These are phyloP conservation scores for Coemansia sp. DNA, from an alignment of 192 early-diverging fungal genomes.

Conservation along the genomic window DNA sequence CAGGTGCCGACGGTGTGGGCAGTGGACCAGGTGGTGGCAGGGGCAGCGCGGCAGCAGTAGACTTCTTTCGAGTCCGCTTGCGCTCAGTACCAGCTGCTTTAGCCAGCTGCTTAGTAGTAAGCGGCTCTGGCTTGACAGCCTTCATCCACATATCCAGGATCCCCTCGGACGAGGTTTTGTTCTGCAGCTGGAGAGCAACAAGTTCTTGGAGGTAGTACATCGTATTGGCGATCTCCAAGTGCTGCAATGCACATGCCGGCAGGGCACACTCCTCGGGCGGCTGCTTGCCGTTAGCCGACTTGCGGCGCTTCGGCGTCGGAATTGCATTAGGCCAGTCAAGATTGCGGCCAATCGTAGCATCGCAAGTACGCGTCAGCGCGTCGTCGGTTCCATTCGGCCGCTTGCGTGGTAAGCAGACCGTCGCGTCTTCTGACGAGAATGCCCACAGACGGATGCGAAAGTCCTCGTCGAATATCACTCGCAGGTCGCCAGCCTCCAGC, in stretches of 20 bases:
- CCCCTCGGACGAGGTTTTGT: not conserved
- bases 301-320: slow-evolving; percentile 26
- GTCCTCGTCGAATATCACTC: slow-evolving; percentile 28
- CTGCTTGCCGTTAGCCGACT: slow-evolving; percentile 38
- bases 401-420: slow-evolving; percentile 32
- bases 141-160: slow-evolving; percentile 23
- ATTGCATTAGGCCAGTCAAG: slow-evolving; percentile 37
- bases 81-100: not conserved
- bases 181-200: slow-evolving; percentile 13
- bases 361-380: slow-evolving; percentile 20
- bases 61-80: not conserved
- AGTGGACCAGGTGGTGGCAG: not conserved
- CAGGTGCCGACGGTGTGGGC: not conserved
- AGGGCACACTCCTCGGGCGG: slow-evolving; percentile 45
- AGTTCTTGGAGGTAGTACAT: slow-evolving; percentile 28
- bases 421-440: slow-evolving; percentile 25
- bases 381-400: slow-evolving; percentile 33
- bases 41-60: slow-evolving; percentile 7
- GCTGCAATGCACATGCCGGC: slow-evolving; percentile 31
- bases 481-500: slow-evolving; percentile 37
- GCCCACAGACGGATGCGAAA: slow-evolving; percentile 48
- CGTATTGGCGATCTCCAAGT: slow-evolving; percentile 41
- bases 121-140: not conserved
- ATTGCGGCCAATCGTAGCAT: slow-evolving; percentile 40
- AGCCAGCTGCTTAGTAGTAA: not conserved